phyloP scores from a whole-genome alignment of 306 rosid species.

The Cicer yamashitae region DNA sequence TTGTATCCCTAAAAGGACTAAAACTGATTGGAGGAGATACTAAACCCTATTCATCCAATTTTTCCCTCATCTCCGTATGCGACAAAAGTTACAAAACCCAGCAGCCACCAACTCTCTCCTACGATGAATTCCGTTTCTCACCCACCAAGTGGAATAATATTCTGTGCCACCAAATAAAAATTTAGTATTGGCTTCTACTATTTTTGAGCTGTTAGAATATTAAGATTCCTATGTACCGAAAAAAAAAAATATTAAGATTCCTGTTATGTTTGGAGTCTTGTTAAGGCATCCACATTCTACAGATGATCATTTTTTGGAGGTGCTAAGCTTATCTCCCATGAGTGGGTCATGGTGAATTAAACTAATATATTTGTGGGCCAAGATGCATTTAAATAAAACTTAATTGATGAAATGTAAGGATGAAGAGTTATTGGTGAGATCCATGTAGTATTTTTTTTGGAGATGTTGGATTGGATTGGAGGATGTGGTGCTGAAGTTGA shows the following conservation, averaged over 20 bases:
- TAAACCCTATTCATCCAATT: not conserved
- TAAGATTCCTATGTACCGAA: not conserved
- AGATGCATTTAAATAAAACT: not conserved
- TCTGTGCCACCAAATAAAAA: not conserved
- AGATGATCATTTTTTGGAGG: no score
- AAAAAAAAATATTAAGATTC: no score
- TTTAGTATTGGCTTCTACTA: not conserved
- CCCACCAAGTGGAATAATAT: not conserved
- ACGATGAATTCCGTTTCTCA: not conserved
- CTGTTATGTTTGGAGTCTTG: not conserved
- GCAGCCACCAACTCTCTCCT: not conserved
- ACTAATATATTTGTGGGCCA: not conserved
- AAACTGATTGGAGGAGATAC: not conserved
- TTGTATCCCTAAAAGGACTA: not conserved
- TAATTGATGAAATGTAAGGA: not conserved
- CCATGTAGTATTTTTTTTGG: not conserved
- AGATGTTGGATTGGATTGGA: constrained; percentile 6
- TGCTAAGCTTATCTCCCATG: not conserved
- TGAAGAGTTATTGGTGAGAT: not conserved
- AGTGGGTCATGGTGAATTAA: not conserved
- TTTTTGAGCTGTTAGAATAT: not conserved
- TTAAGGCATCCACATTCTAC: no score
- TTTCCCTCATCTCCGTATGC: not conserved
- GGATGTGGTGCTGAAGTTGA: not conserved
- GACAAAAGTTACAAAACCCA: not conserved